These are phyloP conservation scores for Leptographium galeiforme DNA, from an alignment of 2,329 filamentous ascomycete species.

Conservation along the genomic window DNA sequence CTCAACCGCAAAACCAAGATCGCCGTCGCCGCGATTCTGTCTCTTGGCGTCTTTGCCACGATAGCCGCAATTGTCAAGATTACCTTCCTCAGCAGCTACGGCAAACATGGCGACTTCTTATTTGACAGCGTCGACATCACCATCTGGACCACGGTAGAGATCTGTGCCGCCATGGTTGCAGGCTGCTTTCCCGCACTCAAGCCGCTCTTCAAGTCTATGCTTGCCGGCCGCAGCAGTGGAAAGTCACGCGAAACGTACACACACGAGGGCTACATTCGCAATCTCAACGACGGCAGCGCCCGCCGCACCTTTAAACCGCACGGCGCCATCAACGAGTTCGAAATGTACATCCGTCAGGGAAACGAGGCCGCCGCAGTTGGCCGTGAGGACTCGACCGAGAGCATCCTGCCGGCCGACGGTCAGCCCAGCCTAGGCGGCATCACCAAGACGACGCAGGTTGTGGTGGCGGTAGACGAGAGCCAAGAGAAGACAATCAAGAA, in stretches of 20 bases:
- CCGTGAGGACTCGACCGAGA: neutral
- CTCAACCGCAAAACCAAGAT: conserved; percentile 16
- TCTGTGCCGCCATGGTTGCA: conserved; percentile 14
- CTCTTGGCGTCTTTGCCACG: conserved; percentile 16
- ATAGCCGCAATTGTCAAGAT: conserved; percentile 16
- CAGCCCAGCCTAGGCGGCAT: neutral
- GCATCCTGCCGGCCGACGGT: neutral
- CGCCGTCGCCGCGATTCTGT: conserved; percentile 14
- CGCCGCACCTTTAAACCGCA: neutral
- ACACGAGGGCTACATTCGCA: neutral
- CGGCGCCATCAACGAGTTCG: neutral
- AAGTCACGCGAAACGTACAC: neutral
- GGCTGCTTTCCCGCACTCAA: conserved; percentile 12
- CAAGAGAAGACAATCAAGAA: neutral
- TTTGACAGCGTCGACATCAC: conserved; percentile 16
- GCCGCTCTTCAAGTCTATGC: conserved; percentile 10
- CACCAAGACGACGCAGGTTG: conserved; percentile 2
- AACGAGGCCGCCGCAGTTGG: neutral
- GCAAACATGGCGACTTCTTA: conserved; percentile 16
- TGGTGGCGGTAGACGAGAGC: neutral
- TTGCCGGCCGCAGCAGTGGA: neutral
- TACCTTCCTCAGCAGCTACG: conserved; percentile 13
- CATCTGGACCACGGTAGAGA: conserved; percentile 16
- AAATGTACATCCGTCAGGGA: neutral
- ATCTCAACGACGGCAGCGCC: neutral